Conservation (phyloP, 176 grass and related monocot genomes). For the Avena atlantica region DNA sequence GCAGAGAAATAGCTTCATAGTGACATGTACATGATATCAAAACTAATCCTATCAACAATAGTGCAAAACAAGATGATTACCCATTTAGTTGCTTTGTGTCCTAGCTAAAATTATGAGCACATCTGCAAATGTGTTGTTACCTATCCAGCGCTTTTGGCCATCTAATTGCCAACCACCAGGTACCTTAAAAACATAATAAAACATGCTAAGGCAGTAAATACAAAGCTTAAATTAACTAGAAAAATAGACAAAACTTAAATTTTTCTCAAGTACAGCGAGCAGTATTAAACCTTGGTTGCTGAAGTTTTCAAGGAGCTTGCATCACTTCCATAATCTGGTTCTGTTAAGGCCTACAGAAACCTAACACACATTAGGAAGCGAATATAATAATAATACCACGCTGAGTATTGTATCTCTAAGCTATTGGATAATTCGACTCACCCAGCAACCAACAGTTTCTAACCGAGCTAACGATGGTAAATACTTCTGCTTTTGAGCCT, state of each 20-base stretch:
- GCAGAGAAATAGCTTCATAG: conserved; percentile 11
- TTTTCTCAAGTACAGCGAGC: conserved; percentile 1
- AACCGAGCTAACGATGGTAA: conserved; percentile 71
- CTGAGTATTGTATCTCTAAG: not conserved
- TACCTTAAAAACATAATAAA: conserved; percentile 60
- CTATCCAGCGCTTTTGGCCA: conserved; percentile 97
- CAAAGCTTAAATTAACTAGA: not conserved
- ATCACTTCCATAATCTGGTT: conserved; percentile 91
- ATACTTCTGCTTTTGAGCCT: conserved; percentile 88
- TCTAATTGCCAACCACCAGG: conserved; percentile 84
- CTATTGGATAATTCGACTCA: conserved; percentile 47
- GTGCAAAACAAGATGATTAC: conserved; percentile 48
- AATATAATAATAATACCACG: not conserved
- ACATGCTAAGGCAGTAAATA: conserved; percentile 1
- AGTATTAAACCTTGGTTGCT: conserved; percentile 76
- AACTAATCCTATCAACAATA: not conserved
- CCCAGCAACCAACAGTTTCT: conserved; percentile 79
- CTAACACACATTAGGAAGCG: not conserved
- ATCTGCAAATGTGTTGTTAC: conserved; percentile 94
- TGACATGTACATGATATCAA: not conserved
- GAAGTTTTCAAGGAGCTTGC: conserved; percentile 78
- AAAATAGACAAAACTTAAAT: no score
- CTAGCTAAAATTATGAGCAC: conserved; percentile 84
- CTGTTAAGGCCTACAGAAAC: conserved; percentile 77
- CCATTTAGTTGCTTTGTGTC: conserved; percentile 86